Conservation (phyloP, 768 basidiomycete species). For the Pseudohyphozyma bogoriensis region DNA sequence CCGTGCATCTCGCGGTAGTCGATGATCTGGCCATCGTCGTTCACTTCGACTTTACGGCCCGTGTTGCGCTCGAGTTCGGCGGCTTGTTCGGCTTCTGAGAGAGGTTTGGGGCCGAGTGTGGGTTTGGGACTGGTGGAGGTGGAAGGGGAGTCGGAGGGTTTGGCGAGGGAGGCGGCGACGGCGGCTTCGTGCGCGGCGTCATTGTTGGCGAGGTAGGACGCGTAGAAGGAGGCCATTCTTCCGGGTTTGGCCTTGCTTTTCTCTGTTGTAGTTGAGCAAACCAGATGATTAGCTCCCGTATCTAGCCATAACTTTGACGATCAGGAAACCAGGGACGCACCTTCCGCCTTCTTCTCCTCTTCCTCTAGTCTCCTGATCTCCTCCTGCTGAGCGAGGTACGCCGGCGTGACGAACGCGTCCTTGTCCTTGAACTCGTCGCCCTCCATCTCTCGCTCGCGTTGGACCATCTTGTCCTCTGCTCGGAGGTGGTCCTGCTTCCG, state of each 20-base stretch:
- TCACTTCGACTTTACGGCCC: conserved; percentile 81
- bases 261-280: too few relatives aligned
- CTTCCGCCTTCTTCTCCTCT: conserved; percentile 80
- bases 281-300: neutral
- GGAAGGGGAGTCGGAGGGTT: conserved; percentile 6
- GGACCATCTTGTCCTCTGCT: conserved; percentile 97
- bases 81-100: conserved; percentile 67
- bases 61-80: conserved; percentile 51
- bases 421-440: conserved; percentile 90
- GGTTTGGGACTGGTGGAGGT: conserved; percentile 31
- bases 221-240: conserved; percentile 39
- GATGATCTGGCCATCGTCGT: conserved; percentile 94
- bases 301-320: neutral
- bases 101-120: conserved; percentile 21
- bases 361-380: conserved; percentile 83
- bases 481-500: conserved; percentile 76
- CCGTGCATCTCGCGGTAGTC: conserved; percentile 86
- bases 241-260: conserved; percentile 35
- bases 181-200: conserved; percentile 60
- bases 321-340: conserved; percentile 41
- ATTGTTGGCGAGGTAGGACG: conserved; percentile 37
- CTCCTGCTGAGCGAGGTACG: conserved; percentile 92
- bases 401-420: conserved; percentile 94
- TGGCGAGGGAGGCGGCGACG: conserved; percentile 54
- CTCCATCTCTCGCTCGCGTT: conserved; percentile 82